Evolutionary conservation across 2,329 filamentous ascomycete genomes (phyloP).

Genomic region (Aureobasidium lini): DNA sequence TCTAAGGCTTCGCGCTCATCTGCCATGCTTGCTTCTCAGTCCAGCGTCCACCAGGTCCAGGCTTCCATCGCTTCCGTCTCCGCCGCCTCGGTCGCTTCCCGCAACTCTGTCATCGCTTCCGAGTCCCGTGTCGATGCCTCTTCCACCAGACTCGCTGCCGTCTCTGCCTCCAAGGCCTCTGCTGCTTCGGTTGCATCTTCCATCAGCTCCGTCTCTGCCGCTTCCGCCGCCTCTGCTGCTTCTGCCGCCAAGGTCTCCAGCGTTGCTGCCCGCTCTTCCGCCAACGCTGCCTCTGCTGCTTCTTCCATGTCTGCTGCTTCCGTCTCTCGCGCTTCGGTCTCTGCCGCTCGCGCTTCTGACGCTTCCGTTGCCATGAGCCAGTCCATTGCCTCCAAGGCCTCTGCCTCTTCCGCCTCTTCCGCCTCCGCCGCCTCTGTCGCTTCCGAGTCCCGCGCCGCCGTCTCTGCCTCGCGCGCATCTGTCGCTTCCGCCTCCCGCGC

Average conservation of each 20-base stretch:
- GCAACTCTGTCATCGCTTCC: conserved; percentile 5
- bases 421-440: background rate
- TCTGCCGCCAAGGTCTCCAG: conserved; percentile 1
- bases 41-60: background rate
- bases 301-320: conserved; percentile 1
- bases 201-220: background rate
- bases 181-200: conserved; percentile 11
- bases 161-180: conserved; percentile 10
- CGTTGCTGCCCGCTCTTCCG: background rate
- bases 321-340: conserved; percentile 5
- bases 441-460: conserved; percentile 1
- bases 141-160: conserved; percentile 3
- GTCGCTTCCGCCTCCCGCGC: background rate
- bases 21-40: conserved; percentile 1
- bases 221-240: background rate
- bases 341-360: background rate
- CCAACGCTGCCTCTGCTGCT: background rate
- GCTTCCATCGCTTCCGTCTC: conserved; percentile 4
- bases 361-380: background rate
- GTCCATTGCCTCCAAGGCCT: background rate
- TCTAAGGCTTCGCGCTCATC: conserved; percentile 11
- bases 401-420: background rate
- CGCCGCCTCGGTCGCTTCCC: conserved; percentile 7
- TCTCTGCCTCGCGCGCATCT: conserved; percentile 2
- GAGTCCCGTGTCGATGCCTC: background rate